phyloP scores from a whole-genome alignment of 192 early-diverging fungal species.

The Rhizophagus clarus region DNA sequence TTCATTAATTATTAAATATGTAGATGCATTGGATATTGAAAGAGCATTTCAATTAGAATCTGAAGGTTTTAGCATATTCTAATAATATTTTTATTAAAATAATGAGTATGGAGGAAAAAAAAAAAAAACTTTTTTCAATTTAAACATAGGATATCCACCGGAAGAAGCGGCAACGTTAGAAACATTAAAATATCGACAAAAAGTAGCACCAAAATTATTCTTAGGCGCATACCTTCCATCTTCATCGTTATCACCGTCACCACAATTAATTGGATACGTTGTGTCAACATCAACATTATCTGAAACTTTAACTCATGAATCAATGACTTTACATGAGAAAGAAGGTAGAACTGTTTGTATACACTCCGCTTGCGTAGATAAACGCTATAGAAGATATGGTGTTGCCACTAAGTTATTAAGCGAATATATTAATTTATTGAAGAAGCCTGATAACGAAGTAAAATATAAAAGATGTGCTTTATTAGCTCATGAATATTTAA shows the following conservation, averaged over 20 bases:
- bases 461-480: slow-evolving; percentile 53
- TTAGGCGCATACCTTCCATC: slow-evolving; percentile 38
- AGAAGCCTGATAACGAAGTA: slow-evolving; percentile 34
- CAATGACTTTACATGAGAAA: slow-evolving; percentile 65
- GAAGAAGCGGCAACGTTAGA: slow-evolving; percentile 49
- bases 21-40: slow-evolving; percentile 13
- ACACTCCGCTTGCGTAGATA: slow-evolving; percentile 66
- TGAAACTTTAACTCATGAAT: slow-evolving; percentile 58
- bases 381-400: slow-evolving; percentile 52
- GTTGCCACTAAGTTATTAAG: slow-evolving; percentile 56
- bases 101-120: no score
- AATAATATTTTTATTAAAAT: neutral
- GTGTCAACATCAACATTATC: slow-evolving; percentile 53
- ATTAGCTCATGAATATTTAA: slow-evolving; percentile 56
- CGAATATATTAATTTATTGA: slow-evolving; percentile 48
- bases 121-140: neutral
- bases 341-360: slow-evolving; percentile 64
- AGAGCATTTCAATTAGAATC: slow-evolving; percentile 28
- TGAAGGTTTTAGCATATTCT: slow-evolving; percentile 11
- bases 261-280: slow-evolving; percentile 59
- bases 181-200: slow-evolving; percentile 44
- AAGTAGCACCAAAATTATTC: slow-evolving; percentile 43
- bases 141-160: slow-evolving; percentile 42
- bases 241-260: neutral
- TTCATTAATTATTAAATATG: neutral